phyloP scores from a whole-genome alignment of 805 yeast genomes.

The Jamesozyma hellenica region DNA sequence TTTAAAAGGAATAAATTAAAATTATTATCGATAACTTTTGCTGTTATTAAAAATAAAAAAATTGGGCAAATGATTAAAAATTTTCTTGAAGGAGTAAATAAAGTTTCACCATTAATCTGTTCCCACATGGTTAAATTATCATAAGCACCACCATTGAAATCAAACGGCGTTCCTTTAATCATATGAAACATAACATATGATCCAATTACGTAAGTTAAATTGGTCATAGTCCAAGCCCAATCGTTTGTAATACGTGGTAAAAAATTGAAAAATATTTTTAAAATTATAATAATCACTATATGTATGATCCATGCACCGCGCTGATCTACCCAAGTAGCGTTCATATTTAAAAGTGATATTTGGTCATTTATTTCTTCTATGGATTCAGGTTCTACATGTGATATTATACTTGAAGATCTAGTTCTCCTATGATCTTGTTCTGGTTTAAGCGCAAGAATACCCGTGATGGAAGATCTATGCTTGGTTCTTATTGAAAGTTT shows the following conservation, averaged over 20 bases:
- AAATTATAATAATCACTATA: constrained; percentile 63
- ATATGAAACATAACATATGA: constrained; percentile 93
- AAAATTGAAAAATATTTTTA: constrained; percentile 69
- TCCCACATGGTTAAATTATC: constrained; percentile 98
- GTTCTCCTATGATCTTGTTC: constrained; percentile 40
- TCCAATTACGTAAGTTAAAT: constrained; percentile 80
- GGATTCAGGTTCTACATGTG: constrained; percentile 88
- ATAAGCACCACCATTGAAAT: constrained; percentile 91
- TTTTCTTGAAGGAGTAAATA: constrained; percentile 93
- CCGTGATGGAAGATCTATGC: no score
- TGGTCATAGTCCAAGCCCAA: constrained; percentile 89
- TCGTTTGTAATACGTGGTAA: constrained; percentile 74
- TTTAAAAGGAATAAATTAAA: constrained; percentile 69
- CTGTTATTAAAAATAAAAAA: constrained; percentile 69
- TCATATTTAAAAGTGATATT: constrained; percentile 75
- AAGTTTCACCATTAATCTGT: constrained; percentile 89
- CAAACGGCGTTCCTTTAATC: constrained; percentile 95
- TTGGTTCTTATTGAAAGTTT: no score
- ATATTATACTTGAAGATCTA: constrained; percentile 80
- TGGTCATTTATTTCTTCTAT: constrained; percentile 89
- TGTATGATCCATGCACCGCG: constrained; percentile 97
- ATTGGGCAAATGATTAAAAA: constrained; percentile 90
- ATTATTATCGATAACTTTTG: constrained; percentile 85
- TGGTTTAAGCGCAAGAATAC: no score
- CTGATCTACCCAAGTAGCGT: constrained; percentile 92